Evolutionary conservation across 2,329 filamentous ascomycete genomes (phyloP).

Genomic region (Fusarium agapanthi): DNA sequence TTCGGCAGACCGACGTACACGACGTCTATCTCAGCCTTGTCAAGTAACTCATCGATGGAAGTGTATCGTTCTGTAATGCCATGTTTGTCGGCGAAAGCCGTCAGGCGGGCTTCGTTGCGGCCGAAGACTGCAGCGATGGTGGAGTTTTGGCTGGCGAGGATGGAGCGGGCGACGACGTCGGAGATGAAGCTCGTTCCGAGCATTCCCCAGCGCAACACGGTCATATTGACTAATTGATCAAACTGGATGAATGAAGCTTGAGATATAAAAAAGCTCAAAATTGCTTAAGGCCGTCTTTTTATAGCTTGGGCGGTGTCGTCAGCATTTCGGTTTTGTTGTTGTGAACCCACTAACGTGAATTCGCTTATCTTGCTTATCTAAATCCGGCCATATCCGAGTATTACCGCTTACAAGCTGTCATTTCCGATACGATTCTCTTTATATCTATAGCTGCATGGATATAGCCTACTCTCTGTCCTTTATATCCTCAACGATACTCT

Average conservation of each 20-base stretch:
- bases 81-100: constrained; percentile 1
- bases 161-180: constrained; percentile 9
- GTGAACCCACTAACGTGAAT: neutral
- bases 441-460: accelerated
- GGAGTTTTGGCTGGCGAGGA: constrained; percentile 5
- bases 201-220: constrained; percentile 8
- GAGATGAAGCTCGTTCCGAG: constrained; percentile 21
- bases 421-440: neutral
- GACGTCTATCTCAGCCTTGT: constrained; percentile 7
- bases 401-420: neutral
- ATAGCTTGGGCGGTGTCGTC: neutral
- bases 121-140: constrained; percentile 8
- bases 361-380: neutral
- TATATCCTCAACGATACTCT: neutral
- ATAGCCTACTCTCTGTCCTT: accelerated
- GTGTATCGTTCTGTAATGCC: neutral
- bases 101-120: neutral
- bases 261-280: accelerated
- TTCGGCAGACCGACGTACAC: constrained; percentile 16
- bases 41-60: neutral
- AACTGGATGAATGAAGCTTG: accelerated
- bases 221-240: accelerated
- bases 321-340: neutral
- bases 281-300: accelerated
- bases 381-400: neutral